Percentiles rank a stretch among this genome's conserved stretches.
These are phyloP conservation scores for Pelargonium hybrid DNA, from an alignment of 441 rosid genomes.

Conservation along the genomic window DNA sequence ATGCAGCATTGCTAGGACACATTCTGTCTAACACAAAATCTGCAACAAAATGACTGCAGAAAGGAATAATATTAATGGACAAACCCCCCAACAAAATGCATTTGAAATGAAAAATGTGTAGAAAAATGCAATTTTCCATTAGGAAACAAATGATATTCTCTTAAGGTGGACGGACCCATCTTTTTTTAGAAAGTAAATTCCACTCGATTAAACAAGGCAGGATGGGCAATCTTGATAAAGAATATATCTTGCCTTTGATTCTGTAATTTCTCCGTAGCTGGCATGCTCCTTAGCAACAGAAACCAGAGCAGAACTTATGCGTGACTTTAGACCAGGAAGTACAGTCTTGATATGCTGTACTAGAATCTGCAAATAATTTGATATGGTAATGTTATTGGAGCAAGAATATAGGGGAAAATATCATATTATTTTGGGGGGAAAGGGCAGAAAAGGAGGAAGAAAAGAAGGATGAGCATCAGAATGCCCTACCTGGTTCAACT, in stretches of 20 bases:
- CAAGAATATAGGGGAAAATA: neutral
- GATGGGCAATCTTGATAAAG: neutral
- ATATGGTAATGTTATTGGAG: neutral
- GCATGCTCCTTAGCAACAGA: slow-evolving; percentile 88
- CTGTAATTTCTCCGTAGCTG: slow-evolving; percentile 84
- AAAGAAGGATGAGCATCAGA: neutral
- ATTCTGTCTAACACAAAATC: neutral
- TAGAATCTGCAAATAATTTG: slow-evolving; percentile 48
- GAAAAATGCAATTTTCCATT: no score
- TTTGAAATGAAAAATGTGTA: neutral
- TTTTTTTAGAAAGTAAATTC: no score
- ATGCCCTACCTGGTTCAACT: slow-evolving; percentile 67
- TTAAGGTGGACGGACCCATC: no score
- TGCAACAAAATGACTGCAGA: neutral
- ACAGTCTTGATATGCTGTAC: slow-evolving; percentile 77
- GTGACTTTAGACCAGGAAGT: slow-evolving; percentile 80
- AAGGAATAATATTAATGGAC: neutral
- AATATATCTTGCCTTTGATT: slow-evolving; percentile 55
- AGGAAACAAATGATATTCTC: no score
- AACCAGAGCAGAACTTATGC: slow-evolving; percentile 57
- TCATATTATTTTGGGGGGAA: neutral
- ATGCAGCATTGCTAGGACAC: neutral
- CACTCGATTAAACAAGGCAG: neutral
- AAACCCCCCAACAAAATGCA: neutral
- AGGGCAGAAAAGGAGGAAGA: no score